Conservation (phyloP, 441 rosid genomes). For the Pelargonium myrrhifolium region DNA sequence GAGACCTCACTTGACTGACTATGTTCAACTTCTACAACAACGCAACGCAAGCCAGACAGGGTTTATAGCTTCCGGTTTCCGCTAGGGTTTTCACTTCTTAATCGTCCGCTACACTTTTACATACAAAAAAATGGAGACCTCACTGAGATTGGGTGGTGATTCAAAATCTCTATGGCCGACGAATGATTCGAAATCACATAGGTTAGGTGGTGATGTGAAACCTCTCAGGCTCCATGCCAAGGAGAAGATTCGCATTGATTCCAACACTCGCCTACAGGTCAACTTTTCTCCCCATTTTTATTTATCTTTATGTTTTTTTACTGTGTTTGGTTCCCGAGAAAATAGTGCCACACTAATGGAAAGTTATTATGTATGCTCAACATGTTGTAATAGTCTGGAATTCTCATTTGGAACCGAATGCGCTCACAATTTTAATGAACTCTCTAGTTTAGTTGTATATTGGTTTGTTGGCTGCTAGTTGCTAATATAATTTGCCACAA, state of each 20-base stretch:
- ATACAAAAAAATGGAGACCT: conserved; percentile 57
- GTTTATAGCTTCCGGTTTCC: too few relatives aligned
- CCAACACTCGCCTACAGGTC: conserved; percentile 67
- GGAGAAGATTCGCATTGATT: conserved; percentile 57
- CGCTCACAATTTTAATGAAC: not conserved
- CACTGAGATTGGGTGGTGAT: conserved; percentile 58
- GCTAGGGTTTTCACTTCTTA: not conserved
- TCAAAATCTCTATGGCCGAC: conserved; percentile 40
- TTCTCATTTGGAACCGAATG: not conserved
- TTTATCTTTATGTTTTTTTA: too few relatives aligned
- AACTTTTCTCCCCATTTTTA: too few relatives aligned
- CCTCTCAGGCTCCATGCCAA: conserved; percentile 65
- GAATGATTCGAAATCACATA: not conserved
- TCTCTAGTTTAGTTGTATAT: not conserved
- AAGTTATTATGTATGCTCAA: not conserved
- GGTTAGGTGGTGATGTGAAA: conserved; percentile 6
- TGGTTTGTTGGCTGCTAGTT: not conserved
- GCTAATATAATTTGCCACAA: not conserved
- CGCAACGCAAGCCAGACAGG: too few relatives aligned
- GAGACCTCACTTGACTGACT: not conserved
- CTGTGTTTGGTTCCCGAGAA: not conserved
- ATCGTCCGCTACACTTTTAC: not conserved
- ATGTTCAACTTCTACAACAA: too few relatives aligned
- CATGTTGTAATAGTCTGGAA: too few relatives aligned
- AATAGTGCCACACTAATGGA: not conserved